phyloP scores from a whole-genome alignment of 768 basidiomycete species.

The Gymnopilus junonius region DNA sequence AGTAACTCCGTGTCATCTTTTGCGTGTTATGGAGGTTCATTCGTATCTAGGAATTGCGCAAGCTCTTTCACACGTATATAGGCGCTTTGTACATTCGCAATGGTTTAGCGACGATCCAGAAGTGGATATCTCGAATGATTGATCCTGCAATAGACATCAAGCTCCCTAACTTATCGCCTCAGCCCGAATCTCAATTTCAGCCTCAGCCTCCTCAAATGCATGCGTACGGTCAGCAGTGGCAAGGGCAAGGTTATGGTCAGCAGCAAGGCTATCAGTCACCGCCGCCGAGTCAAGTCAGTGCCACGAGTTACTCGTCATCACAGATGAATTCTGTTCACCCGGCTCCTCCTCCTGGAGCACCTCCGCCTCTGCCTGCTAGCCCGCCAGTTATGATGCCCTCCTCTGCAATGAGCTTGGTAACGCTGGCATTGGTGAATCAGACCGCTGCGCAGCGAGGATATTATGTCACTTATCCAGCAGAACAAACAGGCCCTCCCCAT shows the following conservation, averaged over 20 bases:
- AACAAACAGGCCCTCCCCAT: constrained; percentile 54
- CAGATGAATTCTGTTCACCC: constrained; percentile 18
- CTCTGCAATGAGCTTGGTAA: constrained; percentile 32
- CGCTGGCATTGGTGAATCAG: constrained; percentile 56
- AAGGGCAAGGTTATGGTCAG: constrained; percentile 2
- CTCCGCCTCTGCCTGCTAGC: constrained; percentile 14
- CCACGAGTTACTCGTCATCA: constrained; percentile 10
- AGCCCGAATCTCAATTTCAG: constrained; percentile 1
- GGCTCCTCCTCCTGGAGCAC: constrained; percentile 38
- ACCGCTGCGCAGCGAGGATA: constrained; percentile 52
- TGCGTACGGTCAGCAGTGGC: constrained; percentile 1
- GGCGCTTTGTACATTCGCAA: constrained; percentile 68
- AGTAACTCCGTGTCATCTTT: constrained; percentile 14
- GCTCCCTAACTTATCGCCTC: constrained; percentile 13
- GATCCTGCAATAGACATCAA: constrained; percentile 43
- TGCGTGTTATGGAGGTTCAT: not conserved
- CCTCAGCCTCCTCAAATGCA: constrained; percentile 1
- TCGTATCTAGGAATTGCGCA: constrained; percentile 53
- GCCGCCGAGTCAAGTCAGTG: constrained; percentile 9
- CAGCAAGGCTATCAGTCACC: constrained; percentile 2
- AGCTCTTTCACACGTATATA: constrained; percentile 63
- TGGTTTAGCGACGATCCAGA: constrained; percentile 51
- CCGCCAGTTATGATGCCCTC: constrained; percentile 12
- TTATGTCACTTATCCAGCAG: constrained; percentile 49
- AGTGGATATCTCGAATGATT: constrained; percentile 64